phyloP scores from a whole-genome alignment of 1,284 basidiomycete genomes.

The Crepidotus sp. region DNA sequence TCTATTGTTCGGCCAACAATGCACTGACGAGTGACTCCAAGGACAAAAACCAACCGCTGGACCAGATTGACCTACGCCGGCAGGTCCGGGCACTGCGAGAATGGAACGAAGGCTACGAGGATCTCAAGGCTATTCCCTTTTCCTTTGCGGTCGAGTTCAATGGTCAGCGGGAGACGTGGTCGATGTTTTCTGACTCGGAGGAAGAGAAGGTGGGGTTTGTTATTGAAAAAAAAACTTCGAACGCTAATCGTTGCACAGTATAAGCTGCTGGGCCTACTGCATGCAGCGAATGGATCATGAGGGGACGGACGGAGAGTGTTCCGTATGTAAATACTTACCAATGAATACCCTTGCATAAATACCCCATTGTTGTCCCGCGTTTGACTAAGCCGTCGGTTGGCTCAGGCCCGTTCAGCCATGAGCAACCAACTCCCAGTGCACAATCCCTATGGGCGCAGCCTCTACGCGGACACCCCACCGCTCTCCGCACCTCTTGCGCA shows the following conservation, averaged over 20 bases:
- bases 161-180: constrained; percentile 41
- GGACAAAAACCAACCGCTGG: constrained; percentile 41
- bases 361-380: constrained; percentile 1
- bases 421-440: constrained; percentile 43
- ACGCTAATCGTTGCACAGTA: constrained; percentile 23
- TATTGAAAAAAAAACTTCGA: not conserved
- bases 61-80: constrained; percentile 40
- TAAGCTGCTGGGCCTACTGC: constrained; percentile 35
- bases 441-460: constrained; percentile 38
- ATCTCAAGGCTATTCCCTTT: constrained; percentile 57
- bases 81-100: constrained; percentile 44
- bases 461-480: constrained; percentile 45
- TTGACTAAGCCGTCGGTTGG: not conserved
- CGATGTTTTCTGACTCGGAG: constrained; percentile 57
- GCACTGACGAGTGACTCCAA: constrained; percentile 21
- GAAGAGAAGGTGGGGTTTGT: constrained; percentile 52
- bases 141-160: constrained; percentile 62
- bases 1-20: not conserved
- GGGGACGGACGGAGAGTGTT: constrained; percentile 9
- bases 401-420: not conserved
- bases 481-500: constrained; percentile 35
- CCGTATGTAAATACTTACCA: not conserved
- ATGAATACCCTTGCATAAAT: constrained; percentile 11
- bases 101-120: constrained; percentile 66
- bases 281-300: constrained; percentile 33